phyloP scores from a whole-genome alignment of 1,284 basidiomycete genomes.

The Singerocomus inundabilis region DNA sequence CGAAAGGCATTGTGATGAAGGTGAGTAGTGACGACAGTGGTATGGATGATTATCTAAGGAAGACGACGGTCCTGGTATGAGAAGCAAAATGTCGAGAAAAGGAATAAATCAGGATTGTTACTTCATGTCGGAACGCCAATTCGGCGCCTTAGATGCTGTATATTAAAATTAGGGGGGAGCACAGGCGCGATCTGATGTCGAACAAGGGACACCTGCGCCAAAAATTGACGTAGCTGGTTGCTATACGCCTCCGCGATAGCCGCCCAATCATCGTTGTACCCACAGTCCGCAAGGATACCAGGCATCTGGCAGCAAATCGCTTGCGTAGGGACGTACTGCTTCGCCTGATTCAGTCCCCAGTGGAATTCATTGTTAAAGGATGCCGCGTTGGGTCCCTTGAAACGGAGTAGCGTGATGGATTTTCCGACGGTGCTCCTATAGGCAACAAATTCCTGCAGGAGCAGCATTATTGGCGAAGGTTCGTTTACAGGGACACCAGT shows the following conservation, averaged over 20 bases:
- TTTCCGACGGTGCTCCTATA: slow-evolving; percentile 20
- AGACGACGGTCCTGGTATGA: background rate
- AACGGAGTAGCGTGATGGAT: slow-evolving; percentile 26
- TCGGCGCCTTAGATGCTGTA: slow-evolving; percentile 33
- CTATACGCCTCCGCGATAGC: slow-evolving; percentile 31
- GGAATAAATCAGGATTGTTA: background rate
- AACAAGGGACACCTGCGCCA: slow-evolving; percentile 32
- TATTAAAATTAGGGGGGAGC: slow-evolving; percentile 33
- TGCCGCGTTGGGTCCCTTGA: slow-evolving; percentile 34
- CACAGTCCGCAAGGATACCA: slow-evolving; percentile 25
- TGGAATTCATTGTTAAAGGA: slow-evolving; percentile 30
- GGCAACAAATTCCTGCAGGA: slow-evolving; percentile 31
- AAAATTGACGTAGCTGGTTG: slow-evolving; percentile 31
- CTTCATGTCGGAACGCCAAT: slow-evolving; percentile 25
- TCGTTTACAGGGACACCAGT: slow-evolving; percentile 31
- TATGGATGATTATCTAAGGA: background rate
- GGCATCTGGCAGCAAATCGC: slow-evolving; percentile 23
- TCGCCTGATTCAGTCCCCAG: slow-evolving; percentile 29
- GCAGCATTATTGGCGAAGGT: slow-evolving; percentile 30
- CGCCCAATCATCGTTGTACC: slow-evolving; percentile 32
- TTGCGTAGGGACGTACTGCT: slow-evolving; percentile 28
- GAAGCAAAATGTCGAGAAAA: background rate
- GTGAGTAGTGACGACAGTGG: background rate
- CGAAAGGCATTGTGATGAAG: background rate
- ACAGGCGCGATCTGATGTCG: slow-evolving; percentile 34